Conservation (phyloP, 768 basidiomycete genomes). For the Tylopilus sp. region DNA sequence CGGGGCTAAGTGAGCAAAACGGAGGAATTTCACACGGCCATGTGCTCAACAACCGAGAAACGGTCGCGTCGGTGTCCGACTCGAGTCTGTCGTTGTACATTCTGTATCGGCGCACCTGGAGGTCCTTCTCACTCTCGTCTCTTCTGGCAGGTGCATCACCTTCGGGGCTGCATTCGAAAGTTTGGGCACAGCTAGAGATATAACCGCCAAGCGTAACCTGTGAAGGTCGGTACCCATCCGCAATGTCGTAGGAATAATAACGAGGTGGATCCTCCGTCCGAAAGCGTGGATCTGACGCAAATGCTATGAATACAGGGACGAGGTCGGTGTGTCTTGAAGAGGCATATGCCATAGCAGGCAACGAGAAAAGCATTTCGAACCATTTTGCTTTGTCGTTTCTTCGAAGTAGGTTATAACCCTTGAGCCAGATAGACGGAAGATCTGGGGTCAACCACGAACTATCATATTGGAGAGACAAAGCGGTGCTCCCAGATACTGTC, state of each 20-base stretch:
- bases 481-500: background rate
- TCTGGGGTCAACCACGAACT: slow-evolving; percentile 26
- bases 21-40: slow-evolving; percentile 24
- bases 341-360: slow-evolving; percentile 32
- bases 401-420: slow-evolving; percentile 28
- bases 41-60: background rate
- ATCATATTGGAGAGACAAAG: slow-evolving; percentile 23
- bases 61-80: slow-evolving; percentile 2
- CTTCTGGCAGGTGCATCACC: background rate
- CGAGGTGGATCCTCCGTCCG: slow-evolving; percentile 12
- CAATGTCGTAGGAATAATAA: slow-evolving; percentile 10
- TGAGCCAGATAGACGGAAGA: slow-evolving; percentile 25
- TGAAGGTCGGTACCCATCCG: slow-evolving; percentile 8
- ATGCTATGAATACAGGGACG: slow-evolving; percentile 32
- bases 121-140: background rate
- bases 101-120: slow-evolving; percentile 4
- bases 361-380: slow-evolving; percentile 28
- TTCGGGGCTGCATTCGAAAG: slow-evolving; percentile 18
- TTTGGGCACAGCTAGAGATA: background rate
- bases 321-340: slow-evolving; percentile 11
- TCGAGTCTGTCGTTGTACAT: slow-evolving; percentile 5
- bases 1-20: background rate
- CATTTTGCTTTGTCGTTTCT: slow-evolving; percentile 3
- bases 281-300: slow-evolving; percentile 17
- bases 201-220: background rate